Conservation (phyloP, 345 rosid genomes). For the Eucalyptus tenuipes region DNA sequence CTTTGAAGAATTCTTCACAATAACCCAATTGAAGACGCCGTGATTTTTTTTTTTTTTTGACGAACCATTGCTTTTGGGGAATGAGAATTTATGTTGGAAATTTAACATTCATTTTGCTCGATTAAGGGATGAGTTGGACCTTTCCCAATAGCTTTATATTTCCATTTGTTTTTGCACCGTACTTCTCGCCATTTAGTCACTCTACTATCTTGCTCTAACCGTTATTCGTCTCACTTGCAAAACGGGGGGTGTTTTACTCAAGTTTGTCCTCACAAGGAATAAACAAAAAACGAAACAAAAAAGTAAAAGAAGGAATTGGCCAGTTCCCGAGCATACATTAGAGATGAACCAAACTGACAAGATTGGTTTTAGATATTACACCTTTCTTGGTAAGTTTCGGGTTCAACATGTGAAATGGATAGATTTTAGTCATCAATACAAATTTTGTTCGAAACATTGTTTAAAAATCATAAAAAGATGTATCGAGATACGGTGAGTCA, state of each 20-base stretch:
- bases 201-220: background rate
- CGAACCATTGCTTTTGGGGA: background rate
- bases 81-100: background rate
- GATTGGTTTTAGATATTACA: too few relatives aligned
- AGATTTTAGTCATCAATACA: background rate
- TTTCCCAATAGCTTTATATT: background rate
- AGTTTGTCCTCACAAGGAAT: background rate
- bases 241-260: background rate
- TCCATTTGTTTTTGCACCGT: background rate
- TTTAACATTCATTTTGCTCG: background rate
- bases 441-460: background rate
- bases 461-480: background rate
- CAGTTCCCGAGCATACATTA: too few relatives aligned
- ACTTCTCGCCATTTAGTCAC: background rate
- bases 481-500: background rate
- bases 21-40: background rate
- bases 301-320: background rate
- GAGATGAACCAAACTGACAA: too few relatives aligned
- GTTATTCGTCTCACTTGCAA: background rate
- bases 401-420: background rate
- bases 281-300: background rate
- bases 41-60: background rate
- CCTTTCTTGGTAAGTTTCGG: too few relatives aligned
- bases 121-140: background rate
- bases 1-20: background rate